These are phyloP conservation scores for Zoysia matrella DNA, from an alignment of 202 grass and related monocot species.

Conservation along the genomic window DNA sequence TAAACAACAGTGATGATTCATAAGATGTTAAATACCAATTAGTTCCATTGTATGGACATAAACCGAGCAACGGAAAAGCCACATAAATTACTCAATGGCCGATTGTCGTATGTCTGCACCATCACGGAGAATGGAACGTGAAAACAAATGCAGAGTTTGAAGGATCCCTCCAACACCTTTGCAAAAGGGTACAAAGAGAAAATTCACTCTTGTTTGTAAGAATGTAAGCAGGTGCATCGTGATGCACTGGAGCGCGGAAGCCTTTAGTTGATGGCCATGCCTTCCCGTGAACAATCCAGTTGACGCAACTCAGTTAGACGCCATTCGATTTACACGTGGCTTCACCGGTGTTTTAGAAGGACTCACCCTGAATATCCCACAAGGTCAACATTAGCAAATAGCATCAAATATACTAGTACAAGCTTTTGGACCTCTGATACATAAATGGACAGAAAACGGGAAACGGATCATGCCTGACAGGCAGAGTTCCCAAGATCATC, in stretches of 20 bases:
- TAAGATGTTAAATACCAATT: slow-evolving; percentile 23
- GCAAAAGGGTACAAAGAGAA: slow-evolving; percentile 31
- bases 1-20: neutral
- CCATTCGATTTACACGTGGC: slow-evolving; percentile 56
- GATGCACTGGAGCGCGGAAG: slow-evolving; percentile 51
- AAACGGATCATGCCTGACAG: slow-evolving; percentile 64
- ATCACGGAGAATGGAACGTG: slow-evolving; percentile 23
- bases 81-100: slow-evolving; percentile 33
- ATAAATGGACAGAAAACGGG: slow-evolving; percentile 33
- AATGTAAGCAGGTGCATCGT: slow-evolving; percentile 43
- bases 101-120: slow-evolving; percentile 18
- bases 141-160: slow-evolving; percentile 21
- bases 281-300: slow-evolving; percentile 61
- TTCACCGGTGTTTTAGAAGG: slow-evolving; percentile 95
- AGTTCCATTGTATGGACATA: slow-evolving; percentile 9
- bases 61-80: neutral
- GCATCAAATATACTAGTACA: slow-evolving; percentile 21
- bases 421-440: neutral
- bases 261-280: slow-evolving; percentile 36
- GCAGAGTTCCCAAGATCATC: slow-evolving; percentile 78
- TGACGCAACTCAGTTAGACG: slow-evolving; percentile 53
- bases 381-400: slow-evolving; percentile 29
- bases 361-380: slow-evolving; percentile 83
- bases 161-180: slow-evolving; percentile 41
- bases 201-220: slow-evolving; percentile 30